Evolutionary conservation across 2,329 filamentous ascomycete genomes (phyloP).

Genomic region (Pleochaeta shiraiana): DNA sequence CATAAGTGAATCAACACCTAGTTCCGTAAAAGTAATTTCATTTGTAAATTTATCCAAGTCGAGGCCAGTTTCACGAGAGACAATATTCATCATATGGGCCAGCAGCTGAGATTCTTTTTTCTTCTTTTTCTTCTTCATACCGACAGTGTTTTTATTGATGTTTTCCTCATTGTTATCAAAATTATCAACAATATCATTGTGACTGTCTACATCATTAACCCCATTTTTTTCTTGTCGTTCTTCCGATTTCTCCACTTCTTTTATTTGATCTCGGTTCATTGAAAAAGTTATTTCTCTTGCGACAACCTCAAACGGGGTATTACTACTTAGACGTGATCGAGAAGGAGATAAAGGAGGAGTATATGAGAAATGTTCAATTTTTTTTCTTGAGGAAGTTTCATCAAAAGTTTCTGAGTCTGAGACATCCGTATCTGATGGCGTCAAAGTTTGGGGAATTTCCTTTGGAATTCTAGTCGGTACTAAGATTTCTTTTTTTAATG

Average conservation of each 20-base stretch:
- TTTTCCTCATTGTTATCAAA: not conserved
- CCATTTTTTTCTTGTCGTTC: not conserved
- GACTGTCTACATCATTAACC: too few relatives aligned
- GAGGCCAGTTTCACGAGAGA: constrained; percentile 34
- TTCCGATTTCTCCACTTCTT: not conserved
- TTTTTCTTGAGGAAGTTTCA: not conserved
- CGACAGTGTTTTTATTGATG: constrained; percentile 22
- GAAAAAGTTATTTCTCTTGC: too few relatives aligned
- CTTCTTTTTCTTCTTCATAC: constrained; percentile 25
- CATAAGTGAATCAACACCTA: constrained; percentile 41
- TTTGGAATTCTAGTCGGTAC: not conserved
- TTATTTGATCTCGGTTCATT: too few relatives aligned
- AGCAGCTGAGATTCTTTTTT: constrained; percentile 17
- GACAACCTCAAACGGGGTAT: not conserved
- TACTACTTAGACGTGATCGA: not conserved
- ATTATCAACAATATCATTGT: not conserved
- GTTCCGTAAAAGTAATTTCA: constrained; percentile 31
- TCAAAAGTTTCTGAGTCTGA: not conserved
- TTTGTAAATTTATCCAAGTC: constrained; percentile 31
- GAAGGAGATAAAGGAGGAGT: too few relatives aligned
- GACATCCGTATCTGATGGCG: not conserved
- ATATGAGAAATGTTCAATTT: too few relatives aligned
- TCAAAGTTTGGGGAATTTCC: not conserved
- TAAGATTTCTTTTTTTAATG: constrained; percentile 21
- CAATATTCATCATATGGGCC: constrained; percentile 27